Base-by-base conservation (phyloP, 257 asterid genomes). In the Eucommia ulmoides region DNA sequence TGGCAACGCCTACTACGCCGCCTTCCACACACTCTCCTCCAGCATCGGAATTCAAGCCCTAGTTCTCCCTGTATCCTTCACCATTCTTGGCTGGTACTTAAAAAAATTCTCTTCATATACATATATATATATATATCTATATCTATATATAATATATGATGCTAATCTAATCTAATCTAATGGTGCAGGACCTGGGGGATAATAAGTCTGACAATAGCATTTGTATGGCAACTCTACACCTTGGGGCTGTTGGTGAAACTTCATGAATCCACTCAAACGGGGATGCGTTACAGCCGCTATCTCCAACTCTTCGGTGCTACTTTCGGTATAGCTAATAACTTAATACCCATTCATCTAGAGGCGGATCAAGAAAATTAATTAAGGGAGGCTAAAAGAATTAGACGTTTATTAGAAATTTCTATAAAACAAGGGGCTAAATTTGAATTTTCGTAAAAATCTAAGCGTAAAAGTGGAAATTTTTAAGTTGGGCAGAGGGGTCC, bases 21-120 rank as follows among this genome's bases (percentile, higher is more conserved):
- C 95, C 23, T 84, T 84, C 65, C 95, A 84, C 61, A 74, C 89
- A 1, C 82, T 84, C 33, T 55, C 78, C 66, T 84, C 95, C 5
- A 93, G 95, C 15, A 75, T 84, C 20, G 95, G 95, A 19, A 75
- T 82, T 33, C 95, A 84, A 55, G 80, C 87, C 46, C 91, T 81
- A 29, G 59, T 84, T 42, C 87, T 84, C 42, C 93, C 95, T 29
- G 80, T 81, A 18, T 84, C 95, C 49, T 81, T 84, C 41, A 60
- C 81, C 3, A 55, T 77, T 14, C 93, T 84, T 51, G 91, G 93
- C 17, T 84, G 91, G 95, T 84, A 55, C n/a, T n/a, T n/a, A n/a
- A n/a, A n/a, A n/a, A n/a, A 69, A 70, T 74, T 10, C 12, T 6
- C 38, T 29, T 29, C 38, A 29, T 12, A 29, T 5, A 29, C 12